A percentile compares a stretch with the other conserved stretches of the same genome.
Conservation (phyloP, 306 rosid genomes). For the Prunus fruticosa region DNA sequence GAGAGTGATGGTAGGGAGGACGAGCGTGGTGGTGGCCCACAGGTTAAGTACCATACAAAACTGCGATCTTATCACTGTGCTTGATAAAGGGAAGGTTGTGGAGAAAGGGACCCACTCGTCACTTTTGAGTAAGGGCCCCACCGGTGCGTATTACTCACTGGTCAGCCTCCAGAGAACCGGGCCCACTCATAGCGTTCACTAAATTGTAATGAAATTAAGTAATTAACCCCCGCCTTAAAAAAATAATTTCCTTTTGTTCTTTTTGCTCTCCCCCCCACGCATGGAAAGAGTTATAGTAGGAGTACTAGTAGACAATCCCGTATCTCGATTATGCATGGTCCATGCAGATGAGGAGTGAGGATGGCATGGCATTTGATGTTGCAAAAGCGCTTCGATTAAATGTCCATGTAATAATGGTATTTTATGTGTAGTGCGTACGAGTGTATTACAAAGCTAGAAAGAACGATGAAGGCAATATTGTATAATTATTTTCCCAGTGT, state of each 20-base stretch:
- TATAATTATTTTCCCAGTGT: neutral
- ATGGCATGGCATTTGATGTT: neutral
- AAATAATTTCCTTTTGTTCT: neutral
- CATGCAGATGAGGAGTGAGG: neutral
- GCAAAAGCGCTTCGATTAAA: neutral
- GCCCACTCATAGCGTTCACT: neutral
- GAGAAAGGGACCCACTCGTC: constrained; percentile 73
- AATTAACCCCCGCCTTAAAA: neutral
- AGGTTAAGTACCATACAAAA: constrained; percentile 76
- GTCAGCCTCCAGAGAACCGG: constrained; percentile 51
- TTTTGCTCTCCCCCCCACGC: too few relatives aligned
- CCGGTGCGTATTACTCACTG: constrained; percentile 65
- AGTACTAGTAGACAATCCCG: neutral
- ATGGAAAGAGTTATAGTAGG: neutral
- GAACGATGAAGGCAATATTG: neutral
- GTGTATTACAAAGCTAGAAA: neutral
- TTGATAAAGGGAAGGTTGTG: constrained; percentile 74
- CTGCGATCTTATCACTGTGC: constrained; percentile 64
- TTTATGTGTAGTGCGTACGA: neutral
- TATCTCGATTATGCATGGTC: neutral
- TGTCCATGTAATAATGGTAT: neutral
- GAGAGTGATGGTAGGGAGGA: constrained; percentile 85
- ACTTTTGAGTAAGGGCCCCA: constrained; percentile 54
- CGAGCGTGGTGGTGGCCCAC: constrained; percentile 92
- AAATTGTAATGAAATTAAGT: neutral